Evolutionary conservation across 2,329 filamentous ascomycete species (phyloP).

Genomic region (Chaetomium globosum): DNA sequence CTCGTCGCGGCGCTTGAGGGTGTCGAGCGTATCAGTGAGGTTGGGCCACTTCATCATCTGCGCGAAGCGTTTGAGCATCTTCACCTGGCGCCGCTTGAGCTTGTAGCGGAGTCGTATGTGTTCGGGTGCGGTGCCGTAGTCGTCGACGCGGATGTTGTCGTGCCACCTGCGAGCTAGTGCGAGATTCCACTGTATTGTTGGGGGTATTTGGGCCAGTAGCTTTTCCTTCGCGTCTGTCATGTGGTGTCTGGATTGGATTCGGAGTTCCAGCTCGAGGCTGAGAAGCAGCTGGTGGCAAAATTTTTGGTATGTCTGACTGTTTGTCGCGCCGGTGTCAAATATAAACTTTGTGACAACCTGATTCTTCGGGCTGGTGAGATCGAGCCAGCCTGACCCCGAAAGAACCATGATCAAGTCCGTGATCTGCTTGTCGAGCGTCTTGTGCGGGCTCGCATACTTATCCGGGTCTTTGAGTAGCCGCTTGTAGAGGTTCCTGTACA

Average conservation of each 20-base stretch:
- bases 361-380: slow-evolving; percentile 70
- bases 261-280: slow-evolving; percentile 70
- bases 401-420: slow-evolving; percentile 70
- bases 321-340: slow-evolving; percentile 60
- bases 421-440: slow-evolving; percentile 70
- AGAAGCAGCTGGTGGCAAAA: slow-evolving; percentile 80
- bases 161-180: slow-evolving; percentile 74
- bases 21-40: slow-evolving; percentile 63
- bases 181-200: slow-evolving; percentile 71
- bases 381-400: slow-evolving; percentile 70
- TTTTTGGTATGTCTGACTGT: slow-evolving; percentile 60
- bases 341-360: slow-evolving; percentile 76
- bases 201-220: slow-evolving; percentile 66
- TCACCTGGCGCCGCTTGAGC: slow-evolving; percentile 67
- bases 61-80: slow-evolving; percentile 69
- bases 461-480: slow-evolving; percentile 70
- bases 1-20: slow-evolving; percentile 61
- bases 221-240: slow-evolving; percentile 66
- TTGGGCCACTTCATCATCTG: slow-evolving; percentile 78
- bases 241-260: slow-evolving; percentile 66
- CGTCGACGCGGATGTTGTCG: slow-evolving; percentile 68
- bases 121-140: slow-evolving; percentile 56
- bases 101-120: slow-evolving; percentile 65
- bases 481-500: slow-evolving; percentile 68
- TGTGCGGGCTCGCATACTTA: slow-evolving; percentile 61